Base-by-base conservation (phyloP, 2,329 filamentous ascomycete genomes). In the Podosphaera xanthii region DNA sequence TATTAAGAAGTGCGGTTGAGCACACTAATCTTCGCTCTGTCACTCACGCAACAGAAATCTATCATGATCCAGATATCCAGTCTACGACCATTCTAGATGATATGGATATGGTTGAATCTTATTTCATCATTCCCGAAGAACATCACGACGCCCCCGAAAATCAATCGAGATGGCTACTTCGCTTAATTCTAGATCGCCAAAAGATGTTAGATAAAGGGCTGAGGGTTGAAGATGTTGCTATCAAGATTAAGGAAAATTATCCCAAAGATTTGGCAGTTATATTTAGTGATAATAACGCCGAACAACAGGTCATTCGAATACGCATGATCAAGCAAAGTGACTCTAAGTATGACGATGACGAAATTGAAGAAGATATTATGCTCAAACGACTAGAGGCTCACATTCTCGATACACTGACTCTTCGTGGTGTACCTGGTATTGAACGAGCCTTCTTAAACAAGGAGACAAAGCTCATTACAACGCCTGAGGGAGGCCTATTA, bases 251-350 rank as follows among this genome's bases (percentile, higher is more conserved):
- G 75, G 82, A 90, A 64, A 84, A 89, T 58, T 98, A 94, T 69
- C 78, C 82, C 30, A 82, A 78, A 62, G 89, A 95, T 71, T 75
- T 97, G 65, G 88, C 88, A 12, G 83, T 98, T 64, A 90, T 98
- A 61, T 95, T 94, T 76, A 95, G 89, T 72, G 92, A 98, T 71
- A 92, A 96, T 76, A 98, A 98, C 71, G 90, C 91, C 8, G 90
- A 96, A 64, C 83, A 94, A 69, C 89, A 94, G 70, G 85, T 97
- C 53, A 88, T 98, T 65, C 92, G 92, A 70, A 85, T 96, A 64
- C 86, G 92, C 63, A 85, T 90, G 66, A 81, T 94, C 62, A 74
- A 76, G 38, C 76, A 81, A 62, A 78, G 80, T 56, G 83, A 85
- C 56, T 81, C 83, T 53, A 84, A 87, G 68, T 85, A 86, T 10